phyloP scores from a whole-genome alignment of 495 filamentous ascomycete species.

The Glonium stellatum region DNA sequence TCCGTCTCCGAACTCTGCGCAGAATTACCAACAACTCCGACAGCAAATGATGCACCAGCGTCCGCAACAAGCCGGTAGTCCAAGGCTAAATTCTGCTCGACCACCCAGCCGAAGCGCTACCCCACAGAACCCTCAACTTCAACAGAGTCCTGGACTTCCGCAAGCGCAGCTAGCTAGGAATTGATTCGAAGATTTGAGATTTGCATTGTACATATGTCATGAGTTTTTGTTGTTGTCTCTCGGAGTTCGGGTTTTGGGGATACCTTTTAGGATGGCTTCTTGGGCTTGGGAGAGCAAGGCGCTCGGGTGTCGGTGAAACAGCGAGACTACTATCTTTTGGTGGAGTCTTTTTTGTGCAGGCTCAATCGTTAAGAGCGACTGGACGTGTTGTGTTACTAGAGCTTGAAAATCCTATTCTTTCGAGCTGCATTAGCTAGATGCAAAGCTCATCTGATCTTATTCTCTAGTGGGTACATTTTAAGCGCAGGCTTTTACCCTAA shows the following conservation, averaged over 20 bases:
- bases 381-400: no score
- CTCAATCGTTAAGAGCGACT: no score
- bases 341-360: no score
- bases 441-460: no score
- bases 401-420: no score
- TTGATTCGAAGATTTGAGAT: background rate
- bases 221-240: background rate
- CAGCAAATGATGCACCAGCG: constrained; percentile 16
- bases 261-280: no score
- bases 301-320: no score
- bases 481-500: no score
- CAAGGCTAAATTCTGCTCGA: background rate
- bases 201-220: background rate
- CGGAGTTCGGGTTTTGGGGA: background rate
- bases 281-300: no score
- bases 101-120: background rate
- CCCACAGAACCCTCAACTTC: background rate
- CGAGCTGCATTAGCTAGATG: no score
- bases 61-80: background rate
- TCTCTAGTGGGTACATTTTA: no score
- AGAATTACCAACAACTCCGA: constrained; percentile 21
- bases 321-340: no score
- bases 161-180: background rate
- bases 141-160: background rate
- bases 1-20: constrained; percentile 19